Conservation (phyloP, 495 filamentous ascomycete species). For the Aspergillus carlsbadensis region DNA sequence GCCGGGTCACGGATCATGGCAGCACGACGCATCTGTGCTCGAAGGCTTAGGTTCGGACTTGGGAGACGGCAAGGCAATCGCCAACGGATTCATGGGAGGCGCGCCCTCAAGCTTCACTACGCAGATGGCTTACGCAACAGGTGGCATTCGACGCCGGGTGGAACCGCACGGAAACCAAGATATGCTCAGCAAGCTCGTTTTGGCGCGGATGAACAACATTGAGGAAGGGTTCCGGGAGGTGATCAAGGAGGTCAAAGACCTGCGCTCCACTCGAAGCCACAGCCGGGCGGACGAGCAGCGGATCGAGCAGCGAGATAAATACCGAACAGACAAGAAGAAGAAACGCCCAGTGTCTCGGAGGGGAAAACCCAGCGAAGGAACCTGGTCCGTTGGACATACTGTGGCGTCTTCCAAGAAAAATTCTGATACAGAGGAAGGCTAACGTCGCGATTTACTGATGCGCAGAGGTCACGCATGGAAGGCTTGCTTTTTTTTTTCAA, state of each 20-base stretch:
- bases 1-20: slow-evolving; percentile 27
- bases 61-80: slow-evolving; percentile 64
- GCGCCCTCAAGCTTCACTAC: slow-evolving; percentile 76
- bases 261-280: slow-evolving; percentile 38
- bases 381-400: not conserved
- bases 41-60: slow-evolving; percentile 72
- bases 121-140: slow-evolving; percentile 71
- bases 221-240: slow-evolving; percentile 84
- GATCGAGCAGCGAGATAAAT: slow-evolving; percentile 26
- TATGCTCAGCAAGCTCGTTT: slow-evolving; percentile 75
- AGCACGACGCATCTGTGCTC: slow-evolving; percentile 55
- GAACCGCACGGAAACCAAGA: slow-evolving; percentile 54
- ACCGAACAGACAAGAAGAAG: slow-evolving; percentile 31
- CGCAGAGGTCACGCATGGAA: too few species aligned
- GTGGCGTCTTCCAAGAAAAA: not conserved
- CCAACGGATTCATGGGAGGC: slow-evolving; percentile 49
- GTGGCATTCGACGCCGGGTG: slow-evolving; percentile 36
- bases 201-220: slow-evolving; percentile 88
- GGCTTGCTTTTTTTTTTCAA: not conserved
- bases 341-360: slow-evolving; percentile 19
- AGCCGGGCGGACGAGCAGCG: slow-evolving; percentile 30
- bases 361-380: slow-evolving; percentile 23
- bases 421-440: not conserved
- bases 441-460: not conserved
- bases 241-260: slow-evolving; percentile 75